Base-by-base conservation (phyloP, 345 rosid species). In the Eucalyptus pumila region DNA sequence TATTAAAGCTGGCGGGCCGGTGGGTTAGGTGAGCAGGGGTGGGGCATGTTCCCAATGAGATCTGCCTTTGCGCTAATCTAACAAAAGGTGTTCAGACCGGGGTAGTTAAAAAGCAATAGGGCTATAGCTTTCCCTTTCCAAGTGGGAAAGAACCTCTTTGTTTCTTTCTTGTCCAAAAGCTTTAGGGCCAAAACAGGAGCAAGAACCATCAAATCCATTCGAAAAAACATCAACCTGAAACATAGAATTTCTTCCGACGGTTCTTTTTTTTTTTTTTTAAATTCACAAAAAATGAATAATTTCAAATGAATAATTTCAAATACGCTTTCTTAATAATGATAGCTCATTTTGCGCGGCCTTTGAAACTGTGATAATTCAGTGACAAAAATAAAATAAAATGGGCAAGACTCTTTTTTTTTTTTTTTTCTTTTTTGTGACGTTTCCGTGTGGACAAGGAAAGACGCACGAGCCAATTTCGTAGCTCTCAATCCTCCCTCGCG, bases 301-400 rank as follows among this genome's bases (percentile, higher is more conserved):
- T 65, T 13, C 8, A 62, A 62, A 30, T 12, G 4, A 67, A 8
- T n/a, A 14, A 32, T 67, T 67, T 14, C 9, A 65, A 65, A 30
- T 13, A n/a, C 16, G 1, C 8, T 30, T 65, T 65, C 17, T 14
- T 15, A n/a, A 14, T 7, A 0, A 67, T 30, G 21, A 67, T 67
- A 0, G 6, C 14, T 60, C 14, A 17, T 52, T 1, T 52, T 16
- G 54, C 12, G 80, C 80, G 24, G 44, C 8, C 45, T 34, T 42
- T 34, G 44, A 34, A 34, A 72, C 44, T 10, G 81, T 17, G 21
- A 72, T 34, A 17, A 19, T 69, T 34, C 44, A 9, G 24, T 9
- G 42, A 7, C 10, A 0, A 16, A 67, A 15, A 5, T n/a, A 7
- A 65, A 7, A 2, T 7, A 2, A 49, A 49, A 14, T 0, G 27